These are phyloP conservation scores for Globisporangium acanthophoron DNA, from an alignment of 352 stramenopile species.

Conservation along the genomic window DNA sequence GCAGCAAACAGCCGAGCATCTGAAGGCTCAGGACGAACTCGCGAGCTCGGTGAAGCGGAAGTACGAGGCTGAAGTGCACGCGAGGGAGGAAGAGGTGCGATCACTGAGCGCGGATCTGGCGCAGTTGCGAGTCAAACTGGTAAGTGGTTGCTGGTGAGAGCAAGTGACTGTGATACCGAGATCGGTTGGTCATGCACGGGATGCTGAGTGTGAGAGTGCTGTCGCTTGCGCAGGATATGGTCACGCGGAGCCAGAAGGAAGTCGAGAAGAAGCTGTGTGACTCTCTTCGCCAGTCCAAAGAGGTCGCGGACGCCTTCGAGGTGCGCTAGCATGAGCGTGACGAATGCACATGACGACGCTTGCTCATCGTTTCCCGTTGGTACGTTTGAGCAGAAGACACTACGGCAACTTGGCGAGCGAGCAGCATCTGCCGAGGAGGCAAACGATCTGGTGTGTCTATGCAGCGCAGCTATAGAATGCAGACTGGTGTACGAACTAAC, in stretches of 20 bases:
- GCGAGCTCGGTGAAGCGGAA: conserved; percentile 22
- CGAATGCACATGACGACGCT: not conserved
- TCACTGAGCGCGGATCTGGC: conserved; percentile 38
- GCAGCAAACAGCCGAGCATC: conserved; percentile 36
- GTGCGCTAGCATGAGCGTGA: conserved; percentile 4
- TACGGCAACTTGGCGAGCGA: conserved; percentile 33
- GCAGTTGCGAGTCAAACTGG: conserved; percentile 48
- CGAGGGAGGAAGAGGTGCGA: conserved; percentile 46
- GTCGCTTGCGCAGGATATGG: conserved; percentile 24
- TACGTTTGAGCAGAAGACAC: conserved; percentile 10
- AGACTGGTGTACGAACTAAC: conserved; percentile 1
- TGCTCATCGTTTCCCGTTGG: not conserved
- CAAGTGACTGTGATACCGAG: no score
- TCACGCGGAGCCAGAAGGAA: conserved; percentile 42
- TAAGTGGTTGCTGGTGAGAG: conserved; percentile 6
- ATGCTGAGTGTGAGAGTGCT: not conserved
- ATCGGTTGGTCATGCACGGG: not conserved
- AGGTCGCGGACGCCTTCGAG: conserved; percentile 40
- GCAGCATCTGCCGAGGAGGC: conserved; percentile 49
- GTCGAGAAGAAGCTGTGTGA: conserved; percentile 44
- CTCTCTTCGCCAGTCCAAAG: conserved; percentile 27
- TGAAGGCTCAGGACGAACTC: conserved; percentile 46
- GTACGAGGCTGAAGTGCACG: conserved; percentile 34
- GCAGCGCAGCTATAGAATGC: not conserved
- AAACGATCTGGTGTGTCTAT: conserved; percentile 38